Base-by-base conservation (phyloP, 352 stramenopile genomes). In the Plasmopara muralis region DNA sequence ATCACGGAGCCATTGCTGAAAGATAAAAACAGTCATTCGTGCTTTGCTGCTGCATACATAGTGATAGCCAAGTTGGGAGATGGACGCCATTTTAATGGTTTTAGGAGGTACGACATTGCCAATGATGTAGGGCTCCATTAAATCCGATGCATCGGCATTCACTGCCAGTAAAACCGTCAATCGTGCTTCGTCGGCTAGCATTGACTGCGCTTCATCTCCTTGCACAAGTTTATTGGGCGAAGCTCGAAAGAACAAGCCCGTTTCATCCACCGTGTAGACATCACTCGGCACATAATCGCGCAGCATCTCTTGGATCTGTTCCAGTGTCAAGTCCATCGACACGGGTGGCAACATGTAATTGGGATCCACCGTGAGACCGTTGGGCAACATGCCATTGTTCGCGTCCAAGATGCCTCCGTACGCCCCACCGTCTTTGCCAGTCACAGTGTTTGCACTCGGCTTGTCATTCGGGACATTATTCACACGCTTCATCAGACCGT, bases 11-110 rank as follows among this genome's bases (percentile, higher is more conserved):
- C 83, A 93, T 50, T 91, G 79, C 70, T 93, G 80, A 61, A 93
- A 93, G 53, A 93, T 91, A 53, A 90, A 89, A 30, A 91, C 78
- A 10, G 83, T 93, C 83, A 93, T 93, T 52, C 80, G 82, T 15
- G 78, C 68, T 61, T 85, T 85, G 65, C 74, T 84, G 58, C 76
- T 90, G 65, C 74, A 86, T 16, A 91, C 76, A 64, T 93, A 93
- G 70, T 93, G 81, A 61, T 89, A 93, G 6, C 83, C 83, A 14
- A 90, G 68, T 55, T 90, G 79, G 52, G 77, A 77, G 52, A 88
- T 84, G 7, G 77, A 86, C 20, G 80, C 75, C 60, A 85, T 88
- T 64, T 88, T 87, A 52, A 89, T 87, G 56, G 70, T 69, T 64
- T 86, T 87, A 15, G 83, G 83, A 2, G 83, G 60, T 20, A 87